These are phyloP conservation scores for Xylaria sp. DNA, from an alignment of 2,329 filamentous ascomycete species.

Conservation along the genomic window DNA sequence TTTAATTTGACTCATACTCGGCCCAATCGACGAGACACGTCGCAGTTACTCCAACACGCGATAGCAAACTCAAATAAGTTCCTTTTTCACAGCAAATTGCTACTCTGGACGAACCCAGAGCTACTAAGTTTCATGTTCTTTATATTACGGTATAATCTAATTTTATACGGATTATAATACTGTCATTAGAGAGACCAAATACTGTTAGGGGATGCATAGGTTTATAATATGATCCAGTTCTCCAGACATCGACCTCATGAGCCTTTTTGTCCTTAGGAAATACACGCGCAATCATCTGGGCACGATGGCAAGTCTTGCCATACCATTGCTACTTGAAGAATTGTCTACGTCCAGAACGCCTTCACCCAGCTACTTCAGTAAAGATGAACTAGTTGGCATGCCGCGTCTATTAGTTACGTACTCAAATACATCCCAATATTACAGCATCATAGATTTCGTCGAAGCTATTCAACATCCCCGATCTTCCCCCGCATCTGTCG, in stretches of 20 bases:
- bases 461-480: neutral
- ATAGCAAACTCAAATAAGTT: neutral
- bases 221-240: too few relatives aligned
- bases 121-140: neutral
- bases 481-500: constrained; percentile 18
- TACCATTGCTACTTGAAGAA: too few relatives aligned
- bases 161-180: too few relatives aligned
- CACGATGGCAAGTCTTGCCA: too few relatives aligned
- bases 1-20: neutral
- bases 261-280: too few relatives aligned
- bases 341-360: neutral
- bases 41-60: neutral
- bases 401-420: neutral
- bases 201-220: too few relatives aligned
- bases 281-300: too few relatives aligned
- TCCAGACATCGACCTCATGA: too few relatives aligned
- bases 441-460: neutral
- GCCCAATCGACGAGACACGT: neutral
- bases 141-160: too few relatives aligned
- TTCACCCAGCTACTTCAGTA: neutral
- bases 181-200: too few relatives aligned
- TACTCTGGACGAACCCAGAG: neutral
- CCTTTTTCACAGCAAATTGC: neutral
- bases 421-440: neutral
- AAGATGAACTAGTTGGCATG: neutral